These are phyloP conservation scores for Crassisporium funariophilum DNA, from an alignment of 768 basidiomycete genomes.

Conservation along the genomic window DNA sequence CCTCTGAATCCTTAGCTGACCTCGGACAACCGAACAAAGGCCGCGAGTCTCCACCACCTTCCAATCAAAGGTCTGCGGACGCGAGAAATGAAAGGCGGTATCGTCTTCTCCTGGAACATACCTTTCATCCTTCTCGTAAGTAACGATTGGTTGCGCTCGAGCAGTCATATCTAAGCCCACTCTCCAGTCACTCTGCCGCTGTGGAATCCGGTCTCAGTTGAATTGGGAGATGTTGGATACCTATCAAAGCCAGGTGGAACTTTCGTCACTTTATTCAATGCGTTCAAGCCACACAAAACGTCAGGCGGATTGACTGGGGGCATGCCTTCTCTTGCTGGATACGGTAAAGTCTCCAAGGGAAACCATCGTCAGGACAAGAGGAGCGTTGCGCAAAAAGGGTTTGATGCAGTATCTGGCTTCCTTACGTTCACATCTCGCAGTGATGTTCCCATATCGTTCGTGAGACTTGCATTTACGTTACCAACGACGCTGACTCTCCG, in stretches of 20 bases:
- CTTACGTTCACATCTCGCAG: constrained; percentile 42
- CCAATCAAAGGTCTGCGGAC: constrained; percentile 40
- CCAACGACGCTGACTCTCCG: background rate
- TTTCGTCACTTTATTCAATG: constrained; percentile 76
- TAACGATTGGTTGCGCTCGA: constrained; percentile 9
- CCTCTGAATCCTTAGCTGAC: constrained; percentile 25
- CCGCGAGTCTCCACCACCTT: constrained; percentile 36
- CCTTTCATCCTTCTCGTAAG: constrained; percentile 70
- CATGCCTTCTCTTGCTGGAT: constrained; percentile 59
- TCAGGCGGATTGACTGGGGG: constrained; percentile 38
- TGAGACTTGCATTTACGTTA: background rate
- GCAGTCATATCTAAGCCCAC: background rate
- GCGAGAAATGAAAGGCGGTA: constrained; percentile 67
- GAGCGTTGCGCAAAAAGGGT: constrained; percentile 56
- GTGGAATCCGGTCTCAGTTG: constrained; percentile 67
- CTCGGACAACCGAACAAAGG: constrained; percentile 10
- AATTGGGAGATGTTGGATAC: constrained; percentile 77
- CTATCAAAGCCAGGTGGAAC: constrained; percentile 64
- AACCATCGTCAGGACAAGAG: constrained; percentile 56
- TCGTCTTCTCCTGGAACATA: constrained; percentile 63
- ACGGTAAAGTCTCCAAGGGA: constrained; percentile 53
- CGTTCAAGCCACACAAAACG: constrained; percentile 53
- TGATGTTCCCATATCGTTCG: constrained; percentile 6
- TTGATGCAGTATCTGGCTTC: constrained; percentile 56
- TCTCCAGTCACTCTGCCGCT: constrained; percentile 61